Evolutionary conservation across 495 filamentous ascomycete species (phyloP).

Genomic region (Lichenothelia convexa): DNA sequence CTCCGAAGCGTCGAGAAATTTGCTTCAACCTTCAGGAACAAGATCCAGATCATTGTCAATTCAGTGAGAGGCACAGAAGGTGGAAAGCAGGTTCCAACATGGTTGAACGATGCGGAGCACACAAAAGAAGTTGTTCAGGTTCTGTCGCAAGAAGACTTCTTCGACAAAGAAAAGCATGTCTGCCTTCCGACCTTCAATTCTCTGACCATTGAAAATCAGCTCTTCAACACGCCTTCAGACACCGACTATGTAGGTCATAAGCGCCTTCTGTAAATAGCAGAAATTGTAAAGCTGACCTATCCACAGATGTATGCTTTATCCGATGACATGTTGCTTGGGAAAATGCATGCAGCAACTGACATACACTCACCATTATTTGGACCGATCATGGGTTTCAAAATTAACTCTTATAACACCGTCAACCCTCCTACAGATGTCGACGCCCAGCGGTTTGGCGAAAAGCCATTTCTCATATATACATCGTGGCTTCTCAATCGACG

Average conservation of each 20-base stretch:
- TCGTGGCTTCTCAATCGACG: slow-evolving; percentile 27
- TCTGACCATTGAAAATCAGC: slow-evolving; percentile 26
- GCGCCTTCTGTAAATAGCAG: no score
- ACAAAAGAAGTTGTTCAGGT: slow-evolving; percentile 20
- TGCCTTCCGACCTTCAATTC: slow-evolving; percentile 29
- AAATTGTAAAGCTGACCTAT: slow-evolving; percentile 6
- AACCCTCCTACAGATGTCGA: slow-evolving; percentile 18
- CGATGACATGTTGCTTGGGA: slow-evolving; percentile 28
- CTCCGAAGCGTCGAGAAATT: slow-evolving; percentile 25
- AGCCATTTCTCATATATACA: slow-evolving; percentile 27
- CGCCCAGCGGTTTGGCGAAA: slow-evolving; percentile 23
- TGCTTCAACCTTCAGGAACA: slow-evolving; percentile 22
- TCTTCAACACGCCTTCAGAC: slow-evolving; percentile 16
- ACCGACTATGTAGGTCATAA: slow-evolving; percentile 8
- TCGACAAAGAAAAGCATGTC: slow-evolving; percentile 19
- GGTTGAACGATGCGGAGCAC: slow-evolving; percentile 19
- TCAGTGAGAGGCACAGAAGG: slow-evolving; percentile 14
- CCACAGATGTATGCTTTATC: slow-evolving; percentile 24
- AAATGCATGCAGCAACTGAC: slow-evolving; percentile 23
- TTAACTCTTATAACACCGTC: slow-evolving; percentile 23
- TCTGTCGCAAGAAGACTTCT: slow-evolving; percentile 26
- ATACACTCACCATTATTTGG: slow-evolving; percentile 28
- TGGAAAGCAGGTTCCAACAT: slow-evolving; percentile 19
- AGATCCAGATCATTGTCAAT: slow-evolving; percentile 27
- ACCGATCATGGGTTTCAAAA: slow-evolving; percentile 25